Percentiles rank a stretch among this genome's conserved stretches.
These are phyloP conservation scores for Macrolepiota fuliginosa DNA, from an alignment of 768 basidiomycete species.

Conservation along the genomic window DNA sequence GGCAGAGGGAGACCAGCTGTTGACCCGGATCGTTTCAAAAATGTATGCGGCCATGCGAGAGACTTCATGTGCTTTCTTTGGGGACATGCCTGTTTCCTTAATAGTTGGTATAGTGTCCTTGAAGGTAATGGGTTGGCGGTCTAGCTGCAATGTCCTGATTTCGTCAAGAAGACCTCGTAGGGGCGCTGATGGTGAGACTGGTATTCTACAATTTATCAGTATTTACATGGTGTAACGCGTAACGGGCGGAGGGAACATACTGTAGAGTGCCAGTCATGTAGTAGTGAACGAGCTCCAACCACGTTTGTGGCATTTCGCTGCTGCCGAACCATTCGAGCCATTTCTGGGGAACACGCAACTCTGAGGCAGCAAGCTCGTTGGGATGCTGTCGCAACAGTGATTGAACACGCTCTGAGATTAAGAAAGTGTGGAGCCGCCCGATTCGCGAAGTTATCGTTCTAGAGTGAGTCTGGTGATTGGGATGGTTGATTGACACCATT, in stretches of 20 bases:
- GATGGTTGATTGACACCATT: not conserved
- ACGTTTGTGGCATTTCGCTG: not conserved
- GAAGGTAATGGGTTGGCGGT: slow-evolving; percentile 22
- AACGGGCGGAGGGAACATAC: not conserved
- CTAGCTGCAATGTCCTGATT: slow-evolving; percentile 23
- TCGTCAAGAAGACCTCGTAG: slow-evolving; percentile 17
- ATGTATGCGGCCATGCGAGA: slow-evolving; percentile 59
- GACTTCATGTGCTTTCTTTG: slow-evolving; percentile 77
- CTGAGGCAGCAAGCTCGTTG: slow-evolving; percentile 2
- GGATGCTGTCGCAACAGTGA: slow-evolving; percentile 2
- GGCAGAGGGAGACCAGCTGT: slow-evolving; percentile 15
- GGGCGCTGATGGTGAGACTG: slow-evolving; percentile 3
- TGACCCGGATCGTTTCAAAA: slow-evolving; percentile 29
- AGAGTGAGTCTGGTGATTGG: not conserved
- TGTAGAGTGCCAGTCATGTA: not conserved
- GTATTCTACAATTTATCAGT: not conserved
- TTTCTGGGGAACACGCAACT: not conserved
- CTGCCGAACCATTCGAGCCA: slow-evolving; percentile 1
- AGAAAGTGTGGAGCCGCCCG: not conserved
- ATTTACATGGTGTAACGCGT: not conserved
- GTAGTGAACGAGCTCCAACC: slow-evolving; percentile 8
- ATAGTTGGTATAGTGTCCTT: slow-evolving; percentile 11
- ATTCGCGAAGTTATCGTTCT: not conserved
- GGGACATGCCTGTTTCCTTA: slow-evolving; percentile 54
- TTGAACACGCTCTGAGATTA: not conserved